These are phyloP conservation scores for Candida multigemmis DNA, from an alignment of 805 yeast genomes.

Conservation along the genomic window DNA sequence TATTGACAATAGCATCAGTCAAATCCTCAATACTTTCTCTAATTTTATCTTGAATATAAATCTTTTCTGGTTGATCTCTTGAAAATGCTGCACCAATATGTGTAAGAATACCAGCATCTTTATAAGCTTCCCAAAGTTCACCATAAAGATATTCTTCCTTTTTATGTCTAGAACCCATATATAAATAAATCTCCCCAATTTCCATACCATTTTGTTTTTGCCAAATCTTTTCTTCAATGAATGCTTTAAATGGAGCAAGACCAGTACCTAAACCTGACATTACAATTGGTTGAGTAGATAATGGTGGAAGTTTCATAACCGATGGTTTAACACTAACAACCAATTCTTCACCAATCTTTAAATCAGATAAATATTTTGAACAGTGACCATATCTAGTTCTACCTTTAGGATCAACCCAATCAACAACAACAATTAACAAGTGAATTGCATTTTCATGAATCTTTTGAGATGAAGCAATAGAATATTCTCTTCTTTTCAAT, in stretches of 20 bases:
- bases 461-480: conserved; percentile 93
- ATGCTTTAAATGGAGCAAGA: conserved; percentile 96
- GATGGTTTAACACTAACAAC: conserved; percentile 95
- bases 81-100: conserved; percentile 97
- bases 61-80: conserved; percentile 91
- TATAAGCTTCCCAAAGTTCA: conserved; percentile 94
- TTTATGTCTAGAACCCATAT: conserved; percentile 90
- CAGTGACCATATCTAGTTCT: conserved; percentile 89
- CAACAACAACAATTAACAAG: conserved; percentile 87
- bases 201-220: conserved; percentile 82
- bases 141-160: conserved; percentile 94
- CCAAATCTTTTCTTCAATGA: conserved; percentile 91
- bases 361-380: conserved; percentile 80
- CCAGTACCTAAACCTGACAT: conserved; percentile 99
- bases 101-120: conserved; percentile 84
- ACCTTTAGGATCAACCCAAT: conserved; percentile 84
- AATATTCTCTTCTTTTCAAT: conserved; percentile 92
- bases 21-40: conserved; percentile 65
- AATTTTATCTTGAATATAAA: conserved; percentile 91
- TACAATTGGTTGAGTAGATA: conserved; percentile 79
- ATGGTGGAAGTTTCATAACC: conserved; percentile 91
- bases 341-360: conserved; percentile 71
- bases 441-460: conserved; percentile 89
- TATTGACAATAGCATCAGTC: conserved; percentile 67
- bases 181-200: conserved; percentile 83